These are phyloP conservation scores for Persicaria maculosa DNA, from an alignment of 148 eudicot genomes.

Conservation along the genomic window DNA sequence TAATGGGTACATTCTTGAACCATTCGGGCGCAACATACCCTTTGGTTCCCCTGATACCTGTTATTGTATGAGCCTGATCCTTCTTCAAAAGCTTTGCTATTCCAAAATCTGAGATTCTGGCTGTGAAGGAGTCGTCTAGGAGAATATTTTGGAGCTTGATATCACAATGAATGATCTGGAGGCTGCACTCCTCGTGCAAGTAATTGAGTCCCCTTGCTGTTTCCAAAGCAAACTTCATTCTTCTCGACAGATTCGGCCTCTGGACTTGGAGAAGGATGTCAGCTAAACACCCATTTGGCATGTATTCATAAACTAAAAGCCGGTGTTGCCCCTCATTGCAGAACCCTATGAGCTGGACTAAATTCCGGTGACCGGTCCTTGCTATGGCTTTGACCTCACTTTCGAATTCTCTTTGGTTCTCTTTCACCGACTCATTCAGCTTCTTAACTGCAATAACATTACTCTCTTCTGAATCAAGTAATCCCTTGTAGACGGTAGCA, in stretches of 20 bases:
- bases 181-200: conserved; percentile 47
- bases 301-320: conserved; percentile 27
- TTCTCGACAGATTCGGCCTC: conserved; percentile 19
- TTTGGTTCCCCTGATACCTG: conserved; percentile 58
- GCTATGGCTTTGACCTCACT: conserved; percentile 23
- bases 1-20: conserved; percentile 47
- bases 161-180: conserved; percentile 62
- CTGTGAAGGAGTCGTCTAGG: conserved; percentile 36
- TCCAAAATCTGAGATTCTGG: conserved; percentile 55
- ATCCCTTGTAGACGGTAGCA: conserved; percentile 28
- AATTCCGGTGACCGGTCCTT: conserved; percentile 27
- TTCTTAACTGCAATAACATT: conserved; percentile 23
- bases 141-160: conserved; percentile 66
- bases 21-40: conserved; percentile 75
- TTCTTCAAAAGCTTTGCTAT: conserved; percentile 47
- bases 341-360: conserved; percentile 24
- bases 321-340: conserved; percentile 25
- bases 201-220: conserved; percentile 37
- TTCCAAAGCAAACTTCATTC: conserved; percentile 24
- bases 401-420: conserved; percentile 25
- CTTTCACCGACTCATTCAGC: background rate
- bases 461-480: conserved; percentile 5
- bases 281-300: conserved; percentile 28
- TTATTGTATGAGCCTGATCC: conserved; percentile 37
- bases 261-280: conserved; percentile 13